Conservation (phyloP, 345 rosid species). For the Eucalyptus grandis region DNA sequence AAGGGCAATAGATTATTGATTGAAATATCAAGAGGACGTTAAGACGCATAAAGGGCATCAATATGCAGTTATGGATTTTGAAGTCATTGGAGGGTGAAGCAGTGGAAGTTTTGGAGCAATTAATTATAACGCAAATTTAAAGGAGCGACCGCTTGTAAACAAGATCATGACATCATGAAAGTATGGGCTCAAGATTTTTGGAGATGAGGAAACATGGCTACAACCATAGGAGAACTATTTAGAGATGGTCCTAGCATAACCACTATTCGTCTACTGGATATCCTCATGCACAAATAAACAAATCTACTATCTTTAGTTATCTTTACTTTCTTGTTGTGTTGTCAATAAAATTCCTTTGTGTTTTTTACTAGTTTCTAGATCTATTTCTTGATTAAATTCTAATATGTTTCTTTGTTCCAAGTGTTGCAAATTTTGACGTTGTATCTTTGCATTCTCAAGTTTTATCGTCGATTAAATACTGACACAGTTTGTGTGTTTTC, state of each 20-base stretch:
- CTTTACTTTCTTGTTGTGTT: accelerated
- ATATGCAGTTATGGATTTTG: not conserved
- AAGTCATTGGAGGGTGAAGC: not conserved
- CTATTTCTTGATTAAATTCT: not conserved
- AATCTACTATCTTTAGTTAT: not conserved
- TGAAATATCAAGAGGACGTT: not conserved
- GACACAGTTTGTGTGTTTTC: accelerated
- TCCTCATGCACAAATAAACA: not conserved
- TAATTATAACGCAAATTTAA: too few species aligned
- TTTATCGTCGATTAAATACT: too few species aligned
- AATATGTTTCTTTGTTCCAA: accelerated
- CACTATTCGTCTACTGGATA: not conserved
- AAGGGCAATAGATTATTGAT: not conserved
- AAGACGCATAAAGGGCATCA: not conserved
- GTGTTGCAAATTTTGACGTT: too few species aligned
- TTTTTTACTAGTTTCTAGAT: too few species aligned
- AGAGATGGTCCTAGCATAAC: accelerated
- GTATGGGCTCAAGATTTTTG: not conserved
- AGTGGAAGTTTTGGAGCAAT: not conserved
- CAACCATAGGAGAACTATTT: not conserved
- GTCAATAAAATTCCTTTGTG: too few species aligned
- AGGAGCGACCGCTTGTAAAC: too few species aligned
- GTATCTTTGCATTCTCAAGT: too few species aligned
- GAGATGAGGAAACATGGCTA: not conserved
- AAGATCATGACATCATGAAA: not conserved